Conservation (phyloP, 176 grass and related monocot species). For the Triticum dicoccoides region DNA sequence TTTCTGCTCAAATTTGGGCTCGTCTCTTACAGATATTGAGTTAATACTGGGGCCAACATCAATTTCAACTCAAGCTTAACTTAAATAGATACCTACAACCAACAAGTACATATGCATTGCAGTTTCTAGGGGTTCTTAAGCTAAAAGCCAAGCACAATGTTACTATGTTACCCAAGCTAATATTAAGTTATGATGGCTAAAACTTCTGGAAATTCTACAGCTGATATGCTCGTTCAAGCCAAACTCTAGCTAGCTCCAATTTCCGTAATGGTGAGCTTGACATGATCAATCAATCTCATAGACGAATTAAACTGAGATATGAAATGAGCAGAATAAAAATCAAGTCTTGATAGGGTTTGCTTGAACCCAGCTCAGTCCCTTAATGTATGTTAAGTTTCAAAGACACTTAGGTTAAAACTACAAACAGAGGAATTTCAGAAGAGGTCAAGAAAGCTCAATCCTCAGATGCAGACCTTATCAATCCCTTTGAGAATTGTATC, state of each 20-base stretch:
- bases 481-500: conserved; percentile 60
- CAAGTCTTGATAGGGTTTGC: background rate
- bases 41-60: background rate
- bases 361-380: background rate
- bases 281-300: background rate
- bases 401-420: background rate
- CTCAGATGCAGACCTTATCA: conserved; percentile 62
- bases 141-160: conserved; percentile 2
- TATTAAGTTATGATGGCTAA: background rate
- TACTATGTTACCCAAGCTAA: background rate
- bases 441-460: conserved; percentile 13
- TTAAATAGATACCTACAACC: background rate
- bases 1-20: background rate
- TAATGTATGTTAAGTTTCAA: conserved; percentile 6
- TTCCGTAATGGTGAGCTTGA: background rate
- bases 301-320: conserved; percentile 4
- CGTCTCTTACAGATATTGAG: conserved; percentile 12
- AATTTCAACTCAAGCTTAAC: background rate
- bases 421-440: conserved; percentile 4
- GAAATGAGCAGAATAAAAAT: background rate
- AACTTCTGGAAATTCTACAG: background rate
- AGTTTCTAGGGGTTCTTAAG: conserved; percentile 9
- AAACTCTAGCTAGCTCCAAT: background rate
- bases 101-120: conserved; percentile 1
- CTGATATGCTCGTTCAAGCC: background rate